Percentiles rank a stretch among this genome's conserved stretches.
Evolutionary conservation across 495 filamentous ascomycete species (phyloP).

Genomic region (Penicillium malachiteum): DNA sequence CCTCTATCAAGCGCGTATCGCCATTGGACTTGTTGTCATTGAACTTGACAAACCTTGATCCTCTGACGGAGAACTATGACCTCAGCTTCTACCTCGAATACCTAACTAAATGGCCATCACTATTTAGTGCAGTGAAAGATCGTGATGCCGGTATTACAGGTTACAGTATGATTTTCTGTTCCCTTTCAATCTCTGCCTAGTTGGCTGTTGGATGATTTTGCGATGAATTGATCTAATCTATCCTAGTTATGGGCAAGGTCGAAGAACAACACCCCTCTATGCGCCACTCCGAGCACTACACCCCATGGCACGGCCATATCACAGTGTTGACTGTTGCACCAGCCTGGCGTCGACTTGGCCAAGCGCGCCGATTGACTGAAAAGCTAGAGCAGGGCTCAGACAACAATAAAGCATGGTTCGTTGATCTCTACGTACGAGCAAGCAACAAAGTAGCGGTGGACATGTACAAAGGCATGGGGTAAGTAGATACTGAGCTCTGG

Average conservation of each 20-base stretch:
- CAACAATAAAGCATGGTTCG: conserved; percentile 83
- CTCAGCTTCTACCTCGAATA: conserved; percentile 94
- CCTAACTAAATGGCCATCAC: conserved; percentile 87
- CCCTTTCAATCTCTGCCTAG: background rate
- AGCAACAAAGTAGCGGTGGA: conserved; percentile 83
- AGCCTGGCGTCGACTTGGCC: conserved; percentile 76
- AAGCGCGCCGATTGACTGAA: conserved; percentile 75
- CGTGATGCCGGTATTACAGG: conserved; percentile 79
- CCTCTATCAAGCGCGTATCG: conserved; percentile 67
- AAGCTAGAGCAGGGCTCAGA: conserved; percentile 79
- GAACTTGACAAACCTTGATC: conserved; percentile 84
- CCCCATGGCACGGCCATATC: conserved; percentile 97
- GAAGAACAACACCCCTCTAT: conserved; percentile 78
- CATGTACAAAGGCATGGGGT: conserved; percentile 90
- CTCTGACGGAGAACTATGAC: conserved; percentile 94
- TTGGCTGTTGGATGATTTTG: background rate
- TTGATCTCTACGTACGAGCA: conserved; percentile 88
- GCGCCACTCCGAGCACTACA: conserved; percentile 75
- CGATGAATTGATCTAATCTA: background rate
- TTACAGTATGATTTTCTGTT: conserved; percentile 66
- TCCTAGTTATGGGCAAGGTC: conserved; percentile 88
- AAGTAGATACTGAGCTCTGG: conserved; percentile 23
- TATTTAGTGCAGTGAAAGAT: conserved; percentile 86
- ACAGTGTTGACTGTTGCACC: conserved; percentile 93
- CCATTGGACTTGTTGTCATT: conserved; percentile 75